Percentiles rank a stretch among this genome's conserved stretches.
Conservation (phyloP, 2,329 filamentous ascomycete genomes). For the Rugonectria rugulosa region DNA sequence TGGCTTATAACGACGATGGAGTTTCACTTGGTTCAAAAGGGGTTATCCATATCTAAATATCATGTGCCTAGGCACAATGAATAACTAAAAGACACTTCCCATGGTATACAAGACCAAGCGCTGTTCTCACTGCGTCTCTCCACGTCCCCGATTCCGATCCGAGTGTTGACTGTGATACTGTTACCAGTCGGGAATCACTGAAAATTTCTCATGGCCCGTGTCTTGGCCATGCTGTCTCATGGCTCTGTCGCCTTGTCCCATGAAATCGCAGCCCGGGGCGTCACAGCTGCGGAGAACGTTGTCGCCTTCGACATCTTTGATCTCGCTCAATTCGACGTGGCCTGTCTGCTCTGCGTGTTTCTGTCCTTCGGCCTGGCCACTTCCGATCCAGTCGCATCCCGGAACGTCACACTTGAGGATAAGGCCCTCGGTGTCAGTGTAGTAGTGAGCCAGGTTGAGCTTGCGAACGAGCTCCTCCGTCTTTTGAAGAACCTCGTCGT, state of each 20-base stretch:
- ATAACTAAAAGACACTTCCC: too few relatives aligned
- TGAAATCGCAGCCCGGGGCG: constrained; percentile 64
- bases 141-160: too few relatives aligned
- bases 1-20: too few relatives aligned
- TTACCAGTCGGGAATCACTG: constrained; percentile 47
- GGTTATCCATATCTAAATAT: too few relatives aligned
- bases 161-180: not conserved
- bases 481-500: constrained; percentile 74
- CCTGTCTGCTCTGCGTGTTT: constrained; percentile 69
- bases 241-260: constrained; percentile 69
- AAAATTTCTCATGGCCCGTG: constrained; percentile 63
- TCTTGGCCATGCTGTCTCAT: constrained; percentile 65
- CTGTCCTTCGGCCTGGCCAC: constrained; percentile 69
- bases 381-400: constrained; percentile 71
- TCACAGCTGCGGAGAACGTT: constrained; percentile 82
- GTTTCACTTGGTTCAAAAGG: too few relatives aligned
- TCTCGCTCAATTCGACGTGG: constrained; percentile 65
- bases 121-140: too few relatives aligned
- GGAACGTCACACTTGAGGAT: constrained; percentile 75
- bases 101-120: too few relatives aligned
- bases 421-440: constrained; percentile 85
- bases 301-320: constrained; percentile 84
- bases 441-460: constrained; percentile 79
- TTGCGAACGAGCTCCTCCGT: constrained; percentile 71
- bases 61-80: too few relatives aligned